Evolutionary conservation across 2,329 filamentous ascomycete species (phyloP), one percentile per base, ranked within the genome.

Genomic region (Penicillium sp.): DNA sequence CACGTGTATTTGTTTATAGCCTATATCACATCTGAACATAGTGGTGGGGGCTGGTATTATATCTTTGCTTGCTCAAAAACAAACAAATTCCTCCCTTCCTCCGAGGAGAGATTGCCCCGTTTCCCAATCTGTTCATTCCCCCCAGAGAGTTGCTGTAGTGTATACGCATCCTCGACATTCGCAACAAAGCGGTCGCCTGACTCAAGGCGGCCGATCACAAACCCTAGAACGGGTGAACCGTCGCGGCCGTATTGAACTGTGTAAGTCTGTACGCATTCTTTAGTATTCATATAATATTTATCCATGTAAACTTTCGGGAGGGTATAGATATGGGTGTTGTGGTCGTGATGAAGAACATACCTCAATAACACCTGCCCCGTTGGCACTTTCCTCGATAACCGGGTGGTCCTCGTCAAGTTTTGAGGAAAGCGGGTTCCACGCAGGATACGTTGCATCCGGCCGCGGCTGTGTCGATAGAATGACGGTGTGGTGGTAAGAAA

Each of bases 401-500:
- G 35, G 58, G 23, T 61, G 59, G 3, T 47, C 59, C 53, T 61
- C 59, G 29, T 61, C 53, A 9, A 61, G 48, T 17, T 60, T 50
- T 1, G 52, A 35, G 1, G 57, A 35, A 2, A 87, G 71, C 2
- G 81, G 78, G 47, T 82, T 81, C 26, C 74, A 66, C 5, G 73
- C 65, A 2, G 85, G 85, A 71, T 88, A 88, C 2, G 70, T 61
- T 2, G 68, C 65, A 7, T 77, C 73, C 38, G 63, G 69, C 51
- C 70, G 70, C 8, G 84, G 82, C 9, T 74, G 66, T 0, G 75
- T 80, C 0, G 86, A 88, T 1, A 91, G 74, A 51, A 86, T 83
- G 0, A 90, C 69, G 3, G 83, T 86, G 68, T 90, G 84, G 69
- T 91, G 86, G 69, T 90, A 88, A 0, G 86, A 88, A n/a, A 89